Evolutionary conservation across 805 yeast genomes (phyloP), one percentile per base, ranked within the genome.

Genomic region (Nakazawaea anatomiae): DNA sequence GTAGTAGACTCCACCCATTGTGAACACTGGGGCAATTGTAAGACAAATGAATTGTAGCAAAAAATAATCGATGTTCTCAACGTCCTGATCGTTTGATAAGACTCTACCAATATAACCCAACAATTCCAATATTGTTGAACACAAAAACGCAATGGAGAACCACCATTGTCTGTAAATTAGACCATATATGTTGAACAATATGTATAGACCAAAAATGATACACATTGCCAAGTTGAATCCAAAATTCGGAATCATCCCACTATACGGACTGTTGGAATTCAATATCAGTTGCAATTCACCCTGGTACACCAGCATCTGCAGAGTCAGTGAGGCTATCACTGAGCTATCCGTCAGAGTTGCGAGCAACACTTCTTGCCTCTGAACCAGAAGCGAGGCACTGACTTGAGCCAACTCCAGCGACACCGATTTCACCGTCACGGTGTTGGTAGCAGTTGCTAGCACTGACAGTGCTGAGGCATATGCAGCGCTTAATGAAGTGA

Each of bases 1-100:
- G 56, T 76, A 85, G 67, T 89, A 90, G 3, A 89, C 72, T 1
- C 92, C 96, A 4, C 87, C 96, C 87, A 87, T 85, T 43, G 87
- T 71, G 63, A 89, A 85, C 25, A 88, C 89, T 0, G 96, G 96
- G 0, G 89, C 92, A 45, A 89, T 66, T 0, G 92, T 87, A 51
- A 89, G 68, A 58, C 83, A 73, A 51, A 83, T 77, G 55, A 85
- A 77, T 64, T 89, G 95, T 57, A 83, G 65, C 42, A 85, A 61
- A 60, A 73, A 89, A 35, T 72, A 68, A 48, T 74, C 64, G 39
- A 66, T 55, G 35, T 68, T 60, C 11, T 51, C 44, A 46, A 62
- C 53, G 55, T 76, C 61, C 14, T 10, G 14, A 41, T 60, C 54
- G 14, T 75, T 71, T 2, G 83, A 72, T 50, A 76, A 57, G 1